phyloP scores from a whole-genome alignment of 495 filamentous ascomycete genomes.

The Hypomontagnella monticulosa region DNA sequence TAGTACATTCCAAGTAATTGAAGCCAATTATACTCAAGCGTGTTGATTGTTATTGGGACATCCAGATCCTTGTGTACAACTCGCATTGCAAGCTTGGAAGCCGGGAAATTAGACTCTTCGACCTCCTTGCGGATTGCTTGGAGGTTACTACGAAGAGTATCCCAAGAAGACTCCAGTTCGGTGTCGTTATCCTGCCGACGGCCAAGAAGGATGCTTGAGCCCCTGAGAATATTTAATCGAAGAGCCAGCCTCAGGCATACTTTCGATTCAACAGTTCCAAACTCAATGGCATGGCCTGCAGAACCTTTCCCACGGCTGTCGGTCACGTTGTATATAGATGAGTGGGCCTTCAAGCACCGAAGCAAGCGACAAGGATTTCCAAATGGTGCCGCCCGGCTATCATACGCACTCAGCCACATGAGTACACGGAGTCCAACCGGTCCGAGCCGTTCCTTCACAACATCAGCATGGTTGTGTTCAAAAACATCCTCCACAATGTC shows the following conservation, averaged over 20 bases:
- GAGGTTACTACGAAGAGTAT: neutral
- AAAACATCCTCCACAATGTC: slow-evolving; percentile 6
- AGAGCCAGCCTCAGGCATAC: slow-evolving; percentile 2
- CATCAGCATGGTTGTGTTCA: neutral
- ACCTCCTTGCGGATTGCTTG: neutral
- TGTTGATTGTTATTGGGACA: slow-evolving; percentile 2
- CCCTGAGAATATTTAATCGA: slow-evolving; percentile 1
- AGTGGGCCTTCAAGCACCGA: slow-evolving; percentile 4
- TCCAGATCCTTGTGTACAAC: slow-evolving; percentile 1
- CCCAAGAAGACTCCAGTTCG: slow-evolving; percentile 1
- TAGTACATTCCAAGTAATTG: slow-evolving; percentile 2
- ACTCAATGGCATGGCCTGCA: neutral
- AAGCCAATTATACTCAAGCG: slow-evolving; percentile 11
- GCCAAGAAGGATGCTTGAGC: slow-evolving; percentile 3
- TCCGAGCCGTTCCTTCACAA: slow-evolving; percentile 6
- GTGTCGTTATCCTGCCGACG: neutral
- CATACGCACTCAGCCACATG: slow-evolving; percentile 9
- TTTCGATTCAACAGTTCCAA: slow-evolving; percentile 2
- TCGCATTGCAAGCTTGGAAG: slow-evolving; percentile 13
- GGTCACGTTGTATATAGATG: slow-evolving; percentile 1
- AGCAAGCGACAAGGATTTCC: slow-evolving; percentile 8
- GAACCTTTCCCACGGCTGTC: neutral
- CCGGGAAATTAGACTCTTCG: neutral
- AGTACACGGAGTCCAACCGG: slow-evolving; percentile 1
- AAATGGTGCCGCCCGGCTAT: slow-evolving; percentile 2